A percentile compares a stretch with the other conserved stretches of the same genome.
These are phyloP conservation scores for Leptosphaerulina australis DNA, from an alignment of 2,329 filamentous ascomycete species.

Conservation along the genomic window DNA sequence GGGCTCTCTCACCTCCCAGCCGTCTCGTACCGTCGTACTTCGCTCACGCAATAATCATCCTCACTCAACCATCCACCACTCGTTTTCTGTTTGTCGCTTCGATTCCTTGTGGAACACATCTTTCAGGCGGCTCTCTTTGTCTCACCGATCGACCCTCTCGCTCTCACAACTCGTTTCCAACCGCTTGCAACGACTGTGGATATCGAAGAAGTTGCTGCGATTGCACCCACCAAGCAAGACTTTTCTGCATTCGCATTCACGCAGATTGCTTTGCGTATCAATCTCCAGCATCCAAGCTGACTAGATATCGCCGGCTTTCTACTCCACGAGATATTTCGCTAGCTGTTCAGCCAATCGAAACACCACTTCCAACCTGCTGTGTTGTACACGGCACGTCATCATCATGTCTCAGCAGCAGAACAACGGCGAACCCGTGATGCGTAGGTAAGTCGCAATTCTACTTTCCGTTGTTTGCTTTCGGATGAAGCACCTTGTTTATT, in stretches of 20 bases:
- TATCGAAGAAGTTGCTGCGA: background rate
- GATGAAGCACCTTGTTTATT: slow-evolving; percentile 4
- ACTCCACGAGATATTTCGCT: background rate
- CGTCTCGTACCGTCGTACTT: slow-evolving; percentile 3
- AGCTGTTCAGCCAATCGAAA: slow-evolving; percentile 6
- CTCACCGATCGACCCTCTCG: background rate
- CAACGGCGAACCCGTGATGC: slow-evolving; percentile 63
- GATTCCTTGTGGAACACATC: slow-evolving; percentile 7
- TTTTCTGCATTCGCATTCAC: background rate
- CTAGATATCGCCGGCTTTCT: slow-evolving; percentile 2
- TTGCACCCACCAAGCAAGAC: slow-evolving; percentile 5
- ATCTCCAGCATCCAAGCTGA: background rate
- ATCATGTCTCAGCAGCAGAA: slow-evolving; percentile 46
- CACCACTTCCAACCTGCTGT: background rate
- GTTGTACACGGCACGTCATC: slow-evolving; percentile 7
- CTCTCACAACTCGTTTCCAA: slow-evolving; percentile 5
- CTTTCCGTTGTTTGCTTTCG: slow-evolving; percentile 5
- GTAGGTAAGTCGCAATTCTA: slow-evolving; percentile 61
- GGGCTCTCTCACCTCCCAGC: background rate
- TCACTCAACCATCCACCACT: slow-evolving; percentile 11
- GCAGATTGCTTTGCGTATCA: background rate
- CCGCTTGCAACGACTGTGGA: background rate
- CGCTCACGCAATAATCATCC: slow-evolving; percentile 1
- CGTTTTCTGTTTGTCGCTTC: slow-evolving; percentile 25
- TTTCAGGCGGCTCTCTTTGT: background rate